These are phyloP conservation scores for Erythrobasidium hasegawianum DNA, from an alignment of 1,284 basidiomycete genomes.

Conservation along the genomic window DNA sequence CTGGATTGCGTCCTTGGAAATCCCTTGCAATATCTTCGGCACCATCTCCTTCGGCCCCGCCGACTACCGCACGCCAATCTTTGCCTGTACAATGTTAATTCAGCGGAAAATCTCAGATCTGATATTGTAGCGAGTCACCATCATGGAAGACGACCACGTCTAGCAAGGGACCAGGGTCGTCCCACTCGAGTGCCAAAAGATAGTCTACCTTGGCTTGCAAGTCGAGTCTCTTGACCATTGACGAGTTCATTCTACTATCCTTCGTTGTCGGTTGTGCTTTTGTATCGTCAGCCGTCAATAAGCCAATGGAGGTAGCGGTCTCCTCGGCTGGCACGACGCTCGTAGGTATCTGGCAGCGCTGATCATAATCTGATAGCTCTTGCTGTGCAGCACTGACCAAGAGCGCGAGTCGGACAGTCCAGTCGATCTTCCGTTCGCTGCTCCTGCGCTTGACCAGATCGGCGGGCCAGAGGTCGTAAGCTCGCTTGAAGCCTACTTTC, in stretches of 20 bases:
- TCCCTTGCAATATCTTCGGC: constrained; percentile 15
- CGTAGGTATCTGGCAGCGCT: not conserved
- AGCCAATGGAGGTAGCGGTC: too few relatives aligned
- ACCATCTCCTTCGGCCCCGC: constrained; percentile 48
- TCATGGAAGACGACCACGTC: constrained; percentile 49
- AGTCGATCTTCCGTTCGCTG: constrained; percentile 46
- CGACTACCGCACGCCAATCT: constrained; percentile 48
- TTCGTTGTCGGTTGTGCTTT: not conserved
- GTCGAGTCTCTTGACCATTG: constrained; percentile 31
- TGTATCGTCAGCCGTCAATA: not conserved
- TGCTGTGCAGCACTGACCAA: constrained; percentile 44
- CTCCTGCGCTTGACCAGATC: constrained; percentile 47
- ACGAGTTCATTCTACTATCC: not conserved
- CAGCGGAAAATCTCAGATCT: constrained; percentile 20
- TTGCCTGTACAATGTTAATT: constrained; percentile 36
- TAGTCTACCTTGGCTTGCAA: constrained; percentile 45
- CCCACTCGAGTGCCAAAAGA: constrained; percentile 46
- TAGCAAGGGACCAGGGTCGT: constrained; percentile 48
- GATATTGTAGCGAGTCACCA: constrained; percentile 42
- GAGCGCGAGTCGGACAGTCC: constrained; percentile 45
- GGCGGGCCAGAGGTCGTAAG: constrained; percentile 49
- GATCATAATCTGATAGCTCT: constrained; percentile 41
- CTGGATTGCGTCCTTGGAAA: constrained; percentile 13
- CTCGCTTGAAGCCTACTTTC: constrained; percentile 48
- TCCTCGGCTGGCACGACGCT: too few relatives aligned